Conservation (phyloP, 2,329 filamentous ascomycete genomes). For the Cladosporium sphaerospermum region DNA sequence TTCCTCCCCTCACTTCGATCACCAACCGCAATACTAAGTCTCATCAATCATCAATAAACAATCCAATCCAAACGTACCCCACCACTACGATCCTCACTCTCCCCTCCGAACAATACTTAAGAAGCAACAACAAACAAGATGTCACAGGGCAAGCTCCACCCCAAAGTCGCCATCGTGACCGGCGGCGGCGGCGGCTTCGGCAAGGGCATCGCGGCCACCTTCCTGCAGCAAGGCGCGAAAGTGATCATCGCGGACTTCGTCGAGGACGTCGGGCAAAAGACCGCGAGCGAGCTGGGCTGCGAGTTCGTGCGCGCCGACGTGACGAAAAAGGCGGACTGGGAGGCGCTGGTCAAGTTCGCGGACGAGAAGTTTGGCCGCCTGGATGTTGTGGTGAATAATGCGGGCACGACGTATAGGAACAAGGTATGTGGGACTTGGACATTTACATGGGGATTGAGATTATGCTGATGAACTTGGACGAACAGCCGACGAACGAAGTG, state of each 20-base stretch:
- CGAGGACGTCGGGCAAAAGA: conserved; percentile 45
- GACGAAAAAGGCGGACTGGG: conserved; percentile 49
- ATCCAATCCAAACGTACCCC: not conserved
- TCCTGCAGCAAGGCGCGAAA: conserved; percentile 53
- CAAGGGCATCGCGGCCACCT: conserved; percentile 54
- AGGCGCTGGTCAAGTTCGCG: conserved; percentile 41
- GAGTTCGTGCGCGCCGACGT: conserved; percentile 48
- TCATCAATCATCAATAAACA: not conserved
- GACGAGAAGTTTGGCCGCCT: conserved; percentile 46
- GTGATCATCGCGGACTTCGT: conserved; percentile 60
- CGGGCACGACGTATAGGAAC: conserved; percentile 49
- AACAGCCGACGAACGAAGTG: conserved; percentile 52
- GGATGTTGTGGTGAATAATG: conserved; percentile 57
- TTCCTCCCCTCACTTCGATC: not conserved
- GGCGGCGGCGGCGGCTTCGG: conserved; percentile 60
- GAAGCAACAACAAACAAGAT: not conserved
- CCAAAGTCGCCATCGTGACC: conserved; percentile 54
- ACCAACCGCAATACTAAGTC: too few species aligned
- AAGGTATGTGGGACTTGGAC: conserved; percentile 34
- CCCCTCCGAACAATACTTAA: not conserved
- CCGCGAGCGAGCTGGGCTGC: conserved; percentile 42
- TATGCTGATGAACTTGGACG: conserved; percentile 4
- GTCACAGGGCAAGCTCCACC: conserved; percentile 36
- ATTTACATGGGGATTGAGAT: not conserved
- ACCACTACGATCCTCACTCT: not conserved